phyloP scores from a whole-genome alignment of 805 yeast species.

The Hyphopichia homilentoma region DNA sequence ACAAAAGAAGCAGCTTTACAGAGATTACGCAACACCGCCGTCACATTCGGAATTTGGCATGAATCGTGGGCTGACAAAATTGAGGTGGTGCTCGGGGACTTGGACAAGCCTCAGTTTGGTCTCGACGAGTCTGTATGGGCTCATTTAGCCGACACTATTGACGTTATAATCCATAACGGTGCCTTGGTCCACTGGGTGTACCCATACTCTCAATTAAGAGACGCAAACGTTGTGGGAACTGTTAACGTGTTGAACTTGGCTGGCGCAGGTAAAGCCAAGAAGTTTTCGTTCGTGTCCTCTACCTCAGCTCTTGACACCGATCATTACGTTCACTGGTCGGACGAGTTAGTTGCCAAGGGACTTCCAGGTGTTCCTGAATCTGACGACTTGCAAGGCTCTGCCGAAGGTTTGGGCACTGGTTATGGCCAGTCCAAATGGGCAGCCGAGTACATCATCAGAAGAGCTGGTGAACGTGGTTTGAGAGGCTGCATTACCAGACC shows the following conservation, averaged over 20 bases:
- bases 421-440: slow-evolving; percentile 99
- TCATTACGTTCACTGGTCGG: slow-evolving; percentile 74
- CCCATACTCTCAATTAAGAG: slow-evolving; percentile 86
- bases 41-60: slow-evolving; percentile 80
- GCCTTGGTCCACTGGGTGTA: slow-evolving; percentile 99
- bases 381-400: slow-evolving; percentile 81
- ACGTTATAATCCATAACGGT: slow-evolving; percentile 91
- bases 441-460: slow-evolving; percentile 83
- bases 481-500: slow-evolving; percentile 91
- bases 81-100: slow-evolving; percentile 77
- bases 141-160: slow-evolving; percentile 55
- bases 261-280: slow-evolving; percentile 76
- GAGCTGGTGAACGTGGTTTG: slow-evolving; percentile 85
- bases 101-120: slow-evolving; percentile 73
- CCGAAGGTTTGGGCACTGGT: slow-evolving; percentile 80
- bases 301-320: slow-evolving; percentile 90
- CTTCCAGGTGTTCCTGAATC: slow-evolving; percentile 72
- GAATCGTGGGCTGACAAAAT: slow-evolving; percentile 55
- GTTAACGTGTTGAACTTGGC: slow-evolving; percentile 78
- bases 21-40: slow-evolving; percentile 71
- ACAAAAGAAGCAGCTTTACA: slow-evolving; percentile 65
- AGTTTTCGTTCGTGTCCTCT: slow-evolving; percentile 88
- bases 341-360: slow-evolving; percentile 60
- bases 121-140: slow-evolving; percentile 55
- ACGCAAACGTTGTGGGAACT: slow-evolving; percentile 89